Evolutionary conservation across 2,329 filamentous ascomycete genomes (phyloP).

Genomic region (Setomelanomma holmii): DNA sequence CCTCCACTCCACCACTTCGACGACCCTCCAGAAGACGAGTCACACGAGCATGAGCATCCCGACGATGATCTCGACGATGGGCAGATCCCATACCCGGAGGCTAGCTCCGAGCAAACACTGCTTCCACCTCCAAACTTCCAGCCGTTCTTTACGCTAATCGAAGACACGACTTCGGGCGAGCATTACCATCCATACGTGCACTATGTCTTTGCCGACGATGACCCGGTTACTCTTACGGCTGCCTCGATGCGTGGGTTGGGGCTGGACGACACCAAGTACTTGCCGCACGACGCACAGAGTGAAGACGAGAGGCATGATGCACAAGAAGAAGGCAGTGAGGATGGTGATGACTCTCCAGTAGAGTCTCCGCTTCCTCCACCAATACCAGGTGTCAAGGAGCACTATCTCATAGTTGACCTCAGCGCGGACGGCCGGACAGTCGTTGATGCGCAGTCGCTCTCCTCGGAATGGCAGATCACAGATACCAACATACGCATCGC

Average conservation of each 20-base stretch:
- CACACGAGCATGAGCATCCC: conserved; percentile 24
- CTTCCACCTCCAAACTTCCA: conserved; percentile 65
- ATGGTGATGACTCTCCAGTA: conserved; percentile 33
- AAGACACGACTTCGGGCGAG: conserved; percentile 74
- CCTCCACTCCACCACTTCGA: conserved; percentile 32
- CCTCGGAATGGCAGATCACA: conserved; percentile 74
- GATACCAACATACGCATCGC: conserved; percentile 62
- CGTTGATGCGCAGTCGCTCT: conserved; percentile 73
- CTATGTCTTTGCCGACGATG: conserved; percentile 94
- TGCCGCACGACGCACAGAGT: conserved; percentile 35
- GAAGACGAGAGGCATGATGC: conserved; percentile 21
- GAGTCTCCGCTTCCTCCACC: conserved; percentile 56
- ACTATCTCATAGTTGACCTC: conserved; percentile 65
- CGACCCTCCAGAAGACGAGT: conserved; percentile 29
- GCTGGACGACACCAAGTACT: conserved; percentile 51
- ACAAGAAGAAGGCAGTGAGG: conserved; percentile 28
- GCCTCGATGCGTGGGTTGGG: conserved; percentile 66
- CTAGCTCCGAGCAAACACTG: conserved; percentile 42
- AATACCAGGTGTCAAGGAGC: conserved; percentile 58
- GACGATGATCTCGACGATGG: conserved; percentile 33
- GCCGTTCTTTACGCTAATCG: conserved; percentile 85
- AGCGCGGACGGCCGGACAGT: conserved; percentile 59
- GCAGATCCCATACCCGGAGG: conserved; percentile 45
- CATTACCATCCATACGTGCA: conserved; percentile 86
- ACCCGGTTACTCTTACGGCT: conserved; percentile 75